phyloP scores from a whole-genome alignment of 345 rosid species.

The Atalantia buxifolia region DNA sequence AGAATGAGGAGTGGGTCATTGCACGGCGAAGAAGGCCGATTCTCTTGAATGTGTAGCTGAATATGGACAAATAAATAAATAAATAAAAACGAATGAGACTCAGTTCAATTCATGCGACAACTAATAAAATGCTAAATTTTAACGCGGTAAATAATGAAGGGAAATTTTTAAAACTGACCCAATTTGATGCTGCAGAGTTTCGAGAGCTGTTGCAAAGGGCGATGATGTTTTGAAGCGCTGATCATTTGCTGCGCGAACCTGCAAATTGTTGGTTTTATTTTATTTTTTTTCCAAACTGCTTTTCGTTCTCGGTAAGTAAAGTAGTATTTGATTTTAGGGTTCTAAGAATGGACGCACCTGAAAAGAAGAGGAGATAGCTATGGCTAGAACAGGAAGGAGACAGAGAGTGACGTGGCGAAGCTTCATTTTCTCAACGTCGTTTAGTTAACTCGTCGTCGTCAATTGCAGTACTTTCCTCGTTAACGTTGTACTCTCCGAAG shows the following conservation, averaged over 20 bases:
- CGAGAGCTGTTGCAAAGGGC: constrained; percentile 34
- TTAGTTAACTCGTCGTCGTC: background rate
- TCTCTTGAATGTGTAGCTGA: constrained; percentile 51
- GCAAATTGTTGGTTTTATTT: constrained; percentile 1
- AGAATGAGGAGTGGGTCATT: constrained; percentile 69
- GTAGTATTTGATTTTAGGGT: constrained; percentile 7
- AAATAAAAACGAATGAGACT: background rate
- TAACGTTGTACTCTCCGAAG: background rate
- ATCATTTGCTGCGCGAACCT: constrained; percentile 27
- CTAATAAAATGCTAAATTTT: background rate
- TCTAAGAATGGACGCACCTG: constrained; percentile 19
- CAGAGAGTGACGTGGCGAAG: constrained; percentile 5
- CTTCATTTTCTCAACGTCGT: constrained; percentile 13
- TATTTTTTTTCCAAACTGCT: background rate
- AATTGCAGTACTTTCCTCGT: background rate
- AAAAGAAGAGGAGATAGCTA: constrained; percentile 13
- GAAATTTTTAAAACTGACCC: constrained; percentile 15
- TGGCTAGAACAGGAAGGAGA: constrained; percentile 17
- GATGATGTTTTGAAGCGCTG: constrained; percentile 28
- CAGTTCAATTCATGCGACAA: background rate
- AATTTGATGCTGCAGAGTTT: constrained; percentile 38
- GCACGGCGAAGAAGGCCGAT: constrained; percentile 58
- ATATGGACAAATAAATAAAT: constrained; percentile 4
- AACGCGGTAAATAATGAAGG: too few relatives aligned
- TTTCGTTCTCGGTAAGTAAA: too few relatives aligned